Base-by-base conservation (phyloP, 441 rosid species). In the Erodium chrysanthum region DNA sequence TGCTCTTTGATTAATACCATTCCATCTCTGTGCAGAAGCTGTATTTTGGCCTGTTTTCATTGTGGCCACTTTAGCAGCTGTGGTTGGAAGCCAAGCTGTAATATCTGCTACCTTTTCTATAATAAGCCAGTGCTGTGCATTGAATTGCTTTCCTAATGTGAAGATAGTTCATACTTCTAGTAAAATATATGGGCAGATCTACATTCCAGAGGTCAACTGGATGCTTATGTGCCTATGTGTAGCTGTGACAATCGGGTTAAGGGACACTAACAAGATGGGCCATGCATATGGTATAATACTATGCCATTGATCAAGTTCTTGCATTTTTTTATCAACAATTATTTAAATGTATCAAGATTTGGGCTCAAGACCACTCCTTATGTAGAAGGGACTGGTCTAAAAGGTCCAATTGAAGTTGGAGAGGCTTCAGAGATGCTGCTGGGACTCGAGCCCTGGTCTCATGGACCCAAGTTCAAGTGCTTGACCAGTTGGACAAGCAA, bases 21-120 rank as follows among this genome's bases (percentile, higher is more conserved):
- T 52, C 15, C 72, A 76, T 59, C 76, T 81, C 61, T 64, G 66
- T 72, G 66, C 83, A 94, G 99, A 78, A 70, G 77, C 74, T 71
- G 82, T 94, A 65, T 83, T 89, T 73, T 80, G 87, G 85, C 99
- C 99, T 3, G 97, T 94, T 69, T 87, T 94, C 12, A 15, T 83
- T 58, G 46, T 94, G 31, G 99, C 99, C 0, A 91, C 90, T 77
- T 91, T 91, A 52, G 97, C 99, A 67, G 86, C 99, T 65, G 94
- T 94, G 44, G 99, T 94, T 54, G 99, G 97, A 80, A 91, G 99
- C 82, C 99, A 91, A 79, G 96, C 99, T 5, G 90, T 94, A 71
- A 94, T 94, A 63, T 89, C 94, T 5, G 99, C 96, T 42, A 94
- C 99, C 23, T 94, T 94, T 84, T 94, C 99, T 17, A 94, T 94